Percentiles rank a stretch among this genome's conserved stretches.
Conservation (phyloP, 2,329 filamentous ascomycete genomes). For the Tolypocladium inflatum region DNA sequence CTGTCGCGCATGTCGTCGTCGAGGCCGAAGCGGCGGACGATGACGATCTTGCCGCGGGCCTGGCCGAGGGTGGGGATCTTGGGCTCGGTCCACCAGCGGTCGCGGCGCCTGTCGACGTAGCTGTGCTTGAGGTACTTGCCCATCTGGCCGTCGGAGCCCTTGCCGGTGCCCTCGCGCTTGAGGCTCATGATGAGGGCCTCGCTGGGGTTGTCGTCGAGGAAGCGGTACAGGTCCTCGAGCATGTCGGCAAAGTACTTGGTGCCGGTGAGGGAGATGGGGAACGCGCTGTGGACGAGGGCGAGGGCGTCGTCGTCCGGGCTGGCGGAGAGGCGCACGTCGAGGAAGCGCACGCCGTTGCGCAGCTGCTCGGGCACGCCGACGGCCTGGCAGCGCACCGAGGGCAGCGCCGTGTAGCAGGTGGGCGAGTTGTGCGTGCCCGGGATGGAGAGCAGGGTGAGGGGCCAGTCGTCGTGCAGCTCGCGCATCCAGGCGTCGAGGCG, state of each 20-base stretch:
- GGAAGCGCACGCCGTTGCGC: constrained; percentile 83
- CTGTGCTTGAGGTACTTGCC: constrained; percentile 61
- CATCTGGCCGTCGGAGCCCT: constrained; percentile 69
- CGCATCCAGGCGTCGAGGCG: constrained; percentile 73
- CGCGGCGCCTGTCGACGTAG: constrained; percentile 50
- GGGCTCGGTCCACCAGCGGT: constrained; percentile 70
- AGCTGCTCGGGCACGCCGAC: constrained; percentile 71
- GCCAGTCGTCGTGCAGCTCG: constrained; percentile 58
- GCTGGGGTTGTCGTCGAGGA: constrained; percentile 66
- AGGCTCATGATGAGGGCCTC: constrained; percentile 81
- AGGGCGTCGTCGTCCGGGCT: constrained; percentile 52
- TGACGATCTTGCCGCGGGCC: constrained; percentile 71
- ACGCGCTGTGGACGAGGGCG: constrained; percentile 79
- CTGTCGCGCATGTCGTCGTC: constrained; percentile 40
- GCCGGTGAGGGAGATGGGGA: constrained; percentile 78
- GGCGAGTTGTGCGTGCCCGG: constrained; percentile 95
- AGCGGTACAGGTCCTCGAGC: constrained; percentile 60
- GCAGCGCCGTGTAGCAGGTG: constrained; percentile 73
- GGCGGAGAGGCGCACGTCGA: constrained; percentile 72
- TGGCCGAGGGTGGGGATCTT: constrained; percentile 70
- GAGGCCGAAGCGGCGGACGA: constrained; percentile 71
- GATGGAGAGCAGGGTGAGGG: constrained; percentile 74
- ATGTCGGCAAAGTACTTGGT: constrained; percentile 70
- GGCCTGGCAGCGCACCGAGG: constrained; percentile 88
- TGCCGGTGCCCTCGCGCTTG: constrained; percentile 84